Evolutionary conservation across 202 grass and related monocot species (phyloP), one percentile per base, ranked within the genome.

Genomic region (Bolboschoenoplectus hybrid): DNA sequence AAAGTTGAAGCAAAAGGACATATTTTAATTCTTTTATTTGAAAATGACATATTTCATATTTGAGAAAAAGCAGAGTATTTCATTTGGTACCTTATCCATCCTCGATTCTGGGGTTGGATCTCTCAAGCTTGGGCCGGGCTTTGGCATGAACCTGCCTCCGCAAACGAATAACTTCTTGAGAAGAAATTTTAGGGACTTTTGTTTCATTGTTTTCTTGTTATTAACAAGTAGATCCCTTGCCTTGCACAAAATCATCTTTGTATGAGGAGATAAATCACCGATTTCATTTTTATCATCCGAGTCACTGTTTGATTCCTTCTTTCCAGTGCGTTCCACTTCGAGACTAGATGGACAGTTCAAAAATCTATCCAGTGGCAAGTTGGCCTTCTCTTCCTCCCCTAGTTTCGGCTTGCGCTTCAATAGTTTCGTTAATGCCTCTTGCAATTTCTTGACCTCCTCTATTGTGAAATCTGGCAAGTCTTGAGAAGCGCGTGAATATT

Each of bases 271-370:
- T 68, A 97, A 86, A 71, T 92, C 80, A 34, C 88, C 87, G 67
- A 44, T 83, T 41, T 92, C 70, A 57, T 87, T 88, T 63, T 73
- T 44, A 7, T 89, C 87, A 19, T 67, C 67, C 1, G 41, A 36
- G 6, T 76, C 84, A 40, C 13, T 13, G 41, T 66, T 52, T 19
- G 16, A 20, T 50, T 73, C 82, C 26, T 32, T 17, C 47, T 81
- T 65, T 34, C 9, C 49, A 11, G 70, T 91, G 86, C 91, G 87
- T 53, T 95, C 91, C 17, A 95, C 90, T 88, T 98, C 93, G 11
- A 95, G 92, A 88, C 91, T 95, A 6, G 95, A 97, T 10, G 95
- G 93, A 67, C 91, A 97, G 57, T 97, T 98, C 45, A 95, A 83
- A 79, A 95, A 98, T 69, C 79, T 89, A 56, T 98, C 89, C 56